Evolutionary conservation across 257 asterid species (phyloP).

Genomic region (Ophiorrhiza pumila): DNA sequence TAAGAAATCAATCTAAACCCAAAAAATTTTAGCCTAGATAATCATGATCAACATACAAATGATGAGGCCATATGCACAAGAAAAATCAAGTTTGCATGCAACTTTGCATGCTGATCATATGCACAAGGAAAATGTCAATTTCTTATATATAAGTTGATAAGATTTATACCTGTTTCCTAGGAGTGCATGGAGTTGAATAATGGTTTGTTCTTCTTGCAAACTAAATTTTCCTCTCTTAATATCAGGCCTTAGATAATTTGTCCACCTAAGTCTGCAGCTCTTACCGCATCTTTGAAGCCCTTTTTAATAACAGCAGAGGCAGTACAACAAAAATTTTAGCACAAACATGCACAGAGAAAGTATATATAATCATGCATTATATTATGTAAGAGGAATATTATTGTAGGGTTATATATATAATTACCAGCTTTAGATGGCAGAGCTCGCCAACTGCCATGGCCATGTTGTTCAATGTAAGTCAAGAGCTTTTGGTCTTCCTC

Average conservation of each 20-base stretch:
- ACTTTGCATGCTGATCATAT: too few relatives aligned
- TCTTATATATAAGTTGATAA: not conserved
- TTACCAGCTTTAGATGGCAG: slow-evolving; percentile 38
- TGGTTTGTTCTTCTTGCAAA: slow-evolving; percentile 25
- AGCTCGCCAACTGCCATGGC: slow-evolving; percentile 33
- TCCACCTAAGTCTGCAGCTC: slow-evolving; percentile 30
- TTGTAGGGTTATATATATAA: not conserved
- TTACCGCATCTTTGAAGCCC: slow-evolving; percentile 29
- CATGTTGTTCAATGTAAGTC: slow-evolving; percentile 24
- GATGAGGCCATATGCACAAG: too few relatives aligned
- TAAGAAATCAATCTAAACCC: too few relatives aligned
- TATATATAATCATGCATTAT: too few relatives aligned
- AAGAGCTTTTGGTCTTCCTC: slow-evolving; percentile 35
- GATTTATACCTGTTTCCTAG: slow-evolving; percentile 25
- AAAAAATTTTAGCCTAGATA: too few relatives aligned
- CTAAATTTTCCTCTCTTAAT: slow-evolving; percentile 27
- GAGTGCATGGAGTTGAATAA: slow-evolving; percentile 35
- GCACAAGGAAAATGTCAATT: too few relatives aligned
- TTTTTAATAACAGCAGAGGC: not conserved
- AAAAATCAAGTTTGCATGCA: too few relatives aligned
- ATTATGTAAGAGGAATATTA: too few relatives aligned
- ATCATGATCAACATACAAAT: too few relatives aligned
- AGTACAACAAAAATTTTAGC: not conserved
- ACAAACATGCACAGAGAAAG: too few relatives aligned
- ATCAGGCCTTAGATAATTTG: slow-evolving; percentile 26